Evolutionary conservation across 2,329 filamentous ascomycete species (phyloP).

Genomic region (Aureobasidium mangrovei): DNA sequence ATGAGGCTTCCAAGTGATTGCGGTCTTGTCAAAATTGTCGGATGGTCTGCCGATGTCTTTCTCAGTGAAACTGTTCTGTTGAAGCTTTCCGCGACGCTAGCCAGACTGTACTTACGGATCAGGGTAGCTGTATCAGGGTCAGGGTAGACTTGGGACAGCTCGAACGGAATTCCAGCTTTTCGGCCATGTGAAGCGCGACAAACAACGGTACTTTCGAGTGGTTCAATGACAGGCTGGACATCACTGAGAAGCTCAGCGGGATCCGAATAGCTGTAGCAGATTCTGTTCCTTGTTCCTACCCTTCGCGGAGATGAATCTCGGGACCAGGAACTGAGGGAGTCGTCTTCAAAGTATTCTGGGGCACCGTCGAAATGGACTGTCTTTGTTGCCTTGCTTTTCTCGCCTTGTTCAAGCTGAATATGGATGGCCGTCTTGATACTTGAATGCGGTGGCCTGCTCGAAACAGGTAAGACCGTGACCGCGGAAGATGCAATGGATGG

Average conservation of each 20-base stretch:
- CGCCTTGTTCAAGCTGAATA: neutral
- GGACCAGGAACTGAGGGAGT: neutral
- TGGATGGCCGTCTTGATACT: neutral
- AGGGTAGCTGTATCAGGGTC: neutral
- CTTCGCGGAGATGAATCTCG: neutral
- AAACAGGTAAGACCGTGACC: neutral
- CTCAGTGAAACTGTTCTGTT: neutral
- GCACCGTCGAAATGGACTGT: conserved; percentile 11
- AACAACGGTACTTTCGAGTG: neutral
- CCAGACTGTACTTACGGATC: neutral
- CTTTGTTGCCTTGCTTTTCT: neutral
- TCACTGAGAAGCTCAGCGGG: conserved; percentile 5
- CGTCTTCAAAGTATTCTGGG: conserved; percentile 13
- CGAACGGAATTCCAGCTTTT: neutral
- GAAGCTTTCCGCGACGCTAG: neutral
- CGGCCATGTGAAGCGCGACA: neutral
- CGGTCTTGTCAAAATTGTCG: too few relatives aligned
- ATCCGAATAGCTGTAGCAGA: conserved; percentile 6
- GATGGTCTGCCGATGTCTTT: neutral
- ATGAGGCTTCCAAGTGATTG: neutral
- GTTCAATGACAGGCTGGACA: neutral
- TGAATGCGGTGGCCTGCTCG: neutral
- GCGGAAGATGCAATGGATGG: neutral
- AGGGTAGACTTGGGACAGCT: neutral
- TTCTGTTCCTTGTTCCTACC: conserved; percentile 4